phyloP scores from a whole-genome alignment of 768 basidiomycete species.

The Boletus tylopilopsis region DNA sequence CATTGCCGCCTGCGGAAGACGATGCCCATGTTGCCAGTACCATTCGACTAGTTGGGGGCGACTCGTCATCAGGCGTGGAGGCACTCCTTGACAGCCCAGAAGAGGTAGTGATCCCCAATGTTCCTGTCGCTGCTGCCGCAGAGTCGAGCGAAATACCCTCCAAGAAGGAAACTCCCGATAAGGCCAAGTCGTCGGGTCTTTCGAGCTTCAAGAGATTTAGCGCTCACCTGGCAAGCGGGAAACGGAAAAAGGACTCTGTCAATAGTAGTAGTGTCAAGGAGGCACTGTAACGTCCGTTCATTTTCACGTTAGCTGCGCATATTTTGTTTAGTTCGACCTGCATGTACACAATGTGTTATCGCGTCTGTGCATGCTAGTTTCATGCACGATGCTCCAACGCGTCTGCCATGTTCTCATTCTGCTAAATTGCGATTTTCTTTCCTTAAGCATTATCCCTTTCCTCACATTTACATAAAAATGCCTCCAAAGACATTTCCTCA shows the following conservation, averaged over 20 bases:
- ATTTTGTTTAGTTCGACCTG: constrained; percentile 20
- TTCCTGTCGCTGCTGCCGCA: constrained; percentile 34
- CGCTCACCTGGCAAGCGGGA: constrained; percentile 35
- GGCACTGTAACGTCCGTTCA: constrained; percentile 19
- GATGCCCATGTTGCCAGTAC: constrained; percentile 37
- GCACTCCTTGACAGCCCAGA: constrained; percentile 33
- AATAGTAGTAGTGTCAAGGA: constrained; percentile 48
- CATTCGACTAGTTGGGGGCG: constrained; percentile 58
- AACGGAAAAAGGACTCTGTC: constrained; percentile 51
- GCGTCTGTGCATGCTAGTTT: constrained; percentile 16
- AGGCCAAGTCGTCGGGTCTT: constrained; percentile 49
- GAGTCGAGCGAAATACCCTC: constrained; percentile 24
- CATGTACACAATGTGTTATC: constrained; percentile 19
- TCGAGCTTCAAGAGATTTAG: constrained; percentile 57
- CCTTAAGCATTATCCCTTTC: constrained; percentile 10
- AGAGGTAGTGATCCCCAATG: constrained; percentile 33
- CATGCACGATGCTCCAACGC: constrained; percentile 8
- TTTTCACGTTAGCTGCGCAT: constrained; percentile 5
- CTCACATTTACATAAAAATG: too few species aligned
- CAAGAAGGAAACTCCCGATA: constrained; percentile 44
- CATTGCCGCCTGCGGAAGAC: constrained; percentile 10
- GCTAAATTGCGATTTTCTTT: constrained; percentile 3
- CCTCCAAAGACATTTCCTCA: constrained; percentile 17
- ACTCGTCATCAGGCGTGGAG: constrained; percentile 36
- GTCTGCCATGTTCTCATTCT: constrained; percentile 7